Percentiles rank a stretch among this genome's conserved stretches.
These are phyloP conservation scores for Bauhinia variegata DNA, from an alignment of 306 rosid species.

Conservation along the genomic window DNA sequence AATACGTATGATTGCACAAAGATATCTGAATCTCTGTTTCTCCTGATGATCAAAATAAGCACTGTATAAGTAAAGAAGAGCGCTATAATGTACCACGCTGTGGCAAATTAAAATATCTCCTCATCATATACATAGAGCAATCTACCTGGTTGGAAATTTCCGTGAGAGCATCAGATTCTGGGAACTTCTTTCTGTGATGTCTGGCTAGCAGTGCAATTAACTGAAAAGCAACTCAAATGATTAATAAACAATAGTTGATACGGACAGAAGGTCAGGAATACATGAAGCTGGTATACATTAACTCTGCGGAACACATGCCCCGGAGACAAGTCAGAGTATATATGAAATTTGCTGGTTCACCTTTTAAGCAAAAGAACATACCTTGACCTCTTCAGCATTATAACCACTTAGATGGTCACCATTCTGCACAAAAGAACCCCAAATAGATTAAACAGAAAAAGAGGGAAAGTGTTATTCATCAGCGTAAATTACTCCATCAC, in stretches of 20 bases:
- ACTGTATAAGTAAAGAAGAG: not conserved
- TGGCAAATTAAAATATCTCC: not conserved
- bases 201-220: constrained; percentile 43
- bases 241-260: constrained; percentile 7
- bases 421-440: constrained; percentile 27
- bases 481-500: not conserved
- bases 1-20: constrained; percentile 44
- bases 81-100: not conserved
- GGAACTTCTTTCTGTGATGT: constrained; percentile 45
- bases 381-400: constrained; percentile 45
- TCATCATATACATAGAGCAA: not conserved
- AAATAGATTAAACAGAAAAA: not conserved
- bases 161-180: constrained; percentile 31
- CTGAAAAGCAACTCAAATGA: constrained; percentile 25
- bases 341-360: not conserved
- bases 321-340: not conserved
- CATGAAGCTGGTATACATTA: not conserved
- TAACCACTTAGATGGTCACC: constrained; percentile 38
- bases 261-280: not conserved
- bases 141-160: constrained; percentile 30
- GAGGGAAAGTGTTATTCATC: not conserved
- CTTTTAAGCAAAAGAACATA: constrained; percentile 12
- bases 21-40: constrained; percentile 39
- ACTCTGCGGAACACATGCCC: not conserved
- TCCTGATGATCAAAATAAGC: constrained; percentile 20